phyloP scores from a whole-genome alignment of 129 eudicot species.

The Lactuca sativa region DNA sequence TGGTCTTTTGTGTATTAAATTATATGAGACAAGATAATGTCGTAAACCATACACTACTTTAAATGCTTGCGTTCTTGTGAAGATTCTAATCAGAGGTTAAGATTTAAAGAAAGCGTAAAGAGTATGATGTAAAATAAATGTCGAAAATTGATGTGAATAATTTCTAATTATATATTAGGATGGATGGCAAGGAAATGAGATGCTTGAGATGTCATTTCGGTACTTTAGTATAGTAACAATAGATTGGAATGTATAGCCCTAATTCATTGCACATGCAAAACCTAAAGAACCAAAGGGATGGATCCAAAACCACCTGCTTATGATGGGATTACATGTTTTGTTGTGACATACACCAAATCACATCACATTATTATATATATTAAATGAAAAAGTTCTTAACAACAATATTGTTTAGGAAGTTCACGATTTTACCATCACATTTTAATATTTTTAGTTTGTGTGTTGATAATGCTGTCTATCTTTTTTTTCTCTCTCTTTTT shows the following conservation, averaged over 20 bases:
- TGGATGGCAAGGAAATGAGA: slow-evolving; percentile 45
- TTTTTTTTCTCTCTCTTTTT: too few species aligned
- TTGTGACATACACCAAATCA: slow-evolving; percentile 13
- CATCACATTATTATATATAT: not conserved
- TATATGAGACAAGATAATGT: not conserved
- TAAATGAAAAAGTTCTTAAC: too few species aligned
- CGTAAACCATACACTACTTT: not conserved
- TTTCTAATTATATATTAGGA: slow-evolving; percentile 2
- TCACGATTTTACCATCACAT: too few species aligned
- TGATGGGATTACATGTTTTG: slow-evolving; percentile 20
- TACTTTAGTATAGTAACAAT: slow-evolving; percentile 9
- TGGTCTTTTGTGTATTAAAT: not conserved
- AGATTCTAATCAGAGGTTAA: not conserved
- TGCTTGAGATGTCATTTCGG: slow-evolving; percentile 41
- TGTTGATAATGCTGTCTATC: too few species aligned
- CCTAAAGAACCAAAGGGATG: slow-evolving; percentile 20
- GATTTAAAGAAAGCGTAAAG: not conserved
- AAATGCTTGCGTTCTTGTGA: slow-evolving; percentile 1
- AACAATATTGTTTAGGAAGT: too few species aligned
- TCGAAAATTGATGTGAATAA: slow-evolving; percentile 18
- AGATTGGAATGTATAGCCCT: slow-evolving; percentile 27
- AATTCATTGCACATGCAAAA: slow-evolving; percentile 31
- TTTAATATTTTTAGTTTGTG: too few species aligned
- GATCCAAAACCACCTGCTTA: slow-evolving; percentile 20
- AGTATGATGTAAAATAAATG: slow-evolving; percentile 1